Percentiles rank a stretch among this genome's conserved stretches.
Conservation (phyloP, 2,329 filamentous ascomycete genomes). For the Cryphonectria nitschkei region DNA sequence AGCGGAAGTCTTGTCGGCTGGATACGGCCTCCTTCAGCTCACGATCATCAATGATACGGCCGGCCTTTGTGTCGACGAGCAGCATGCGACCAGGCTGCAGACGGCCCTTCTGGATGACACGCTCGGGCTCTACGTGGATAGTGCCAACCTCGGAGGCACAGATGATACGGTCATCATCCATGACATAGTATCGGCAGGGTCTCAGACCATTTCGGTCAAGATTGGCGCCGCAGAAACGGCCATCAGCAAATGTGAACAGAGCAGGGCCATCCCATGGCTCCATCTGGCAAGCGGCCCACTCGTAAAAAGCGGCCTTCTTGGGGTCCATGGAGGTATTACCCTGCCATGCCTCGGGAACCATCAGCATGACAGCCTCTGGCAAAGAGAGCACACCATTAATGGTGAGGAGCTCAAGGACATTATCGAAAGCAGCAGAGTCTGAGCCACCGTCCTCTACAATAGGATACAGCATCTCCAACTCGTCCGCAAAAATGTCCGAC, state of each 20-base stretch:
- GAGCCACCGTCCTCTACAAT: conserved; percentile 97
- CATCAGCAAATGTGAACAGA: conserved; percentile 95
- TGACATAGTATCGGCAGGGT: conserved; percentile 95
- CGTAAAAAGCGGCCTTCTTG: conserved; percentile 95
- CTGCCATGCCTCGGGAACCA: conserved; percentile 98
- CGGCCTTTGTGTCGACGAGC: conserved; percentile 85
- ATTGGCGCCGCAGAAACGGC: conserved; percentile 95
- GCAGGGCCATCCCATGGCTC: conserved; percentile 98
- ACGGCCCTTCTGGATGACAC: conserved; percentile 88
- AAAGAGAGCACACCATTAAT: conserved; percentile 96
- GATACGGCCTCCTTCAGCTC: conserved; percentile 90
- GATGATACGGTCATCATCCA: conserved; percentile 95
- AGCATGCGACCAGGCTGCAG: conserved; percentile 95
- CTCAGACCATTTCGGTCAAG: conserved; percentile 93
- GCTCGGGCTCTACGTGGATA: conserved; percentile 87
- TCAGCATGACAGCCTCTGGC: conserved; percentile 96
- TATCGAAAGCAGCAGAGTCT: conserved; percentile 96
- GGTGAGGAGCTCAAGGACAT: conserved; percentile 88
- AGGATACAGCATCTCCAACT: conserved; percentile 87
- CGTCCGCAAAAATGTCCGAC: conserved; percentile 89
- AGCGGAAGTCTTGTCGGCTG: conserved; percentile 83
- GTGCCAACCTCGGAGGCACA: conserved; percentile 97
- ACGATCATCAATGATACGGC: conserved; percentile 90
- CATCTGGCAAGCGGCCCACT: conserved; percentile 99
- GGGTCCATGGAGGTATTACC: conserved; percentile 91